Conservation (phyloP, 352 stramenopile species). For the Pythium folliculosum region DNA sequence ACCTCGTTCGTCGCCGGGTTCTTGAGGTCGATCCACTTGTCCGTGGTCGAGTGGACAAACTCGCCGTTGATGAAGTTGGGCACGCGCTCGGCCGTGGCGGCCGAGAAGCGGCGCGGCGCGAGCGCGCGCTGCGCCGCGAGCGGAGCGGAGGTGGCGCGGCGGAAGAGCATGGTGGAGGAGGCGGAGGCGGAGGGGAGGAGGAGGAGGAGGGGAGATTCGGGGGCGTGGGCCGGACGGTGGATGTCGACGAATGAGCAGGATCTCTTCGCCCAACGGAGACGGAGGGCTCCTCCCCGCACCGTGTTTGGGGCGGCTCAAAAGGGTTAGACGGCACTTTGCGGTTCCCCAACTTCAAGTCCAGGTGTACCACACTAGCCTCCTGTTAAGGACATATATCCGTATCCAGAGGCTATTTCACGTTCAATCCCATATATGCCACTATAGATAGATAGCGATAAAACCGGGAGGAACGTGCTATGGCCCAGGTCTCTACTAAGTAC, state of each 20-base stretch:
- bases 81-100: conserved; percentile 34
- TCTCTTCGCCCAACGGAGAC: background rate
- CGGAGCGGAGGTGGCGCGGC: conserved; percentile 14
- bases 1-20: conserved; percentile 93
- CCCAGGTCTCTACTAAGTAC: conserved; percentile 12
- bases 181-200: background rate
- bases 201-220: conserved; percentile 2
- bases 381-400: conserved; percentile 6
- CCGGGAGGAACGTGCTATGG: background rate
- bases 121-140: conserved; percentile 12
- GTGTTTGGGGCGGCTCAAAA: background rate
- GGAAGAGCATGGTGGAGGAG: conserved; percentile 29
- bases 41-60: conserved; percentile 90
- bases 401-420: conserved; percentile 1
- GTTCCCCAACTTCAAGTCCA: conserved; percentile 24
- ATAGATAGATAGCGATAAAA: background rate
- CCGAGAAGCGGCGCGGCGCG: conserved; percentile 13
- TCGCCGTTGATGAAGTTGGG: conserved; percentile 92
- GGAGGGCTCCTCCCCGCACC: too few species aligned
- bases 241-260: conserved; percentile 9
- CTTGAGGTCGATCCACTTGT: conserved; percentile 91
- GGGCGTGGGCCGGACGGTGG: background rate
- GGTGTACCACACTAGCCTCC: background rate
- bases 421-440: background rate
- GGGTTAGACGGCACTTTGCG: conserved; percentile 20